These are phyloP conservation scores for Nicotiana noctiflora DNA, from an alignment of 257 asterid genomes.

Conservation along the genomic window DNA sequence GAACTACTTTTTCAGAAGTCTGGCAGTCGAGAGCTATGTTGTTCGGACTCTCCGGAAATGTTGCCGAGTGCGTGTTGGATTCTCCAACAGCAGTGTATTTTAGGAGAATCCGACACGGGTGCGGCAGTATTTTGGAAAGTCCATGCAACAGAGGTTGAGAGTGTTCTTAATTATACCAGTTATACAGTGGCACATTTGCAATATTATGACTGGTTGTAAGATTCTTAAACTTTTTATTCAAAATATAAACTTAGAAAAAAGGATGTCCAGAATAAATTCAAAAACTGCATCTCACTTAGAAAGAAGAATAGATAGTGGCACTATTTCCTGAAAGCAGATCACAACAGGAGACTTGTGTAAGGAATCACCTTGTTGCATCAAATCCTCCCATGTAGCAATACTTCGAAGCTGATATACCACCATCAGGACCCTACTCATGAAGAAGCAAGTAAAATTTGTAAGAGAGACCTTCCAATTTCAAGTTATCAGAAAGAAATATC, in stretches of 20 bases:
- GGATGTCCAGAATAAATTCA: not conserved
- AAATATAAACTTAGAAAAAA: not conserved
- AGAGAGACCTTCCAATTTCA: constrained; percentile 2
- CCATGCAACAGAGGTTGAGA: not conserved
- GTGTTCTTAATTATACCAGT: not conserved
- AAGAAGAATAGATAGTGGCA: not conserved
- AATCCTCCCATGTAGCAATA: constrained; percentile 98
- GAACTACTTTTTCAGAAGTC: not conserved
- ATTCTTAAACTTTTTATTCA: not conserved
- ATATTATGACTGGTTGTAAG: not conserved
- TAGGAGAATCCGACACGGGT: no score
- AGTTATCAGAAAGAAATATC: not conserved
- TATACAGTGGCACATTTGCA: not conserved
- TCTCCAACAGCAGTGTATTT: no score
- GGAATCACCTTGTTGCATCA: constrained; percentile 90
- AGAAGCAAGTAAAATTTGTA: not conserved
- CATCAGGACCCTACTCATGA: constrained; percentile 86
- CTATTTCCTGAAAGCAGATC: not conserved
- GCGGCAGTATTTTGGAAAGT: no score
- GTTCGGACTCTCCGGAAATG: no score
- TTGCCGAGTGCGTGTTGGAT: no score
- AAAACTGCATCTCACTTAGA: not conserved
- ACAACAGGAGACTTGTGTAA: not conserved
- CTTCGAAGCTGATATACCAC: constrained; percentile 92
- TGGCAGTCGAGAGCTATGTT: not conserved